These are phyloP conservation scores for Thelonectria discophora DNA, from an alignment of 2,329 filamentous ascomycete genomes.

Conservation along the genomic window DNA sequence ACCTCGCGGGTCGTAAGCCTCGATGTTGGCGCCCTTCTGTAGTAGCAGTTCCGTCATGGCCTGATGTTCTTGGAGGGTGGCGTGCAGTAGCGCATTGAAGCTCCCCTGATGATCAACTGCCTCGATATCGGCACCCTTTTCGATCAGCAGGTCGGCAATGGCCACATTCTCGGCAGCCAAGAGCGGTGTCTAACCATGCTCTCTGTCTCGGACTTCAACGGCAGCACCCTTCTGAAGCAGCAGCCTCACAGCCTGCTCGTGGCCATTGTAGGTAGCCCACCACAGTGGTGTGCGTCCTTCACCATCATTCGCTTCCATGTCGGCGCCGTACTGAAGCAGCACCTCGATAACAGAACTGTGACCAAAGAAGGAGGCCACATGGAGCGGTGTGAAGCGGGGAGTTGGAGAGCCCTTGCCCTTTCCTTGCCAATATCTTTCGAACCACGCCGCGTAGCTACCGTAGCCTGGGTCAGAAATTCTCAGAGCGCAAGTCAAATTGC, in stretches of 20 bases:
- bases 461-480: slow-evolving; percentile 28
- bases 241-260: not conserved
- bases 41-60: not conserved
- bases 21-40: not conserved
- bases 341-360: not conserved
- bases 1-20: not conserved
- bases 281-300: not conserved
- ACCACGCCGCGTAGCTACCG: slow-evolving; percentile 10
- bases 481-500: slow-evolving; percentile 6
- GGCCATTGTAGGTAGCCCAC: not conserved
- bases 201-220: not conserved
- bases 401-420: too few relatives aligned
- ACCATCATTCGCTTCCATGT: not conserved
- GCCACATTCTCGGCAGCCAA: not conserved
- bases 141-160: not conserved
- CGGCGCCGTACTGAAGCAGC: not conserved
- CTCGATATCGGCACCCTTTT: not conserved
- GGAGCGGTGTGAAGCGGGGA: not conserved
- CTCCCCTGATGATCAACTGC: not conserved
- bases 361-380: not conserved
- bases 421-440: not conserved
- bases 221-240: not conserved
- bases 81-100: not conserved
- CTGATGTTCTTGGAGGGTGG: not conserved
- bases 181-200: not conserved